Evolutionary conservation across 345 rosid genomes (phyloP).

Genomic region (Durio zibethinus): DNA sequence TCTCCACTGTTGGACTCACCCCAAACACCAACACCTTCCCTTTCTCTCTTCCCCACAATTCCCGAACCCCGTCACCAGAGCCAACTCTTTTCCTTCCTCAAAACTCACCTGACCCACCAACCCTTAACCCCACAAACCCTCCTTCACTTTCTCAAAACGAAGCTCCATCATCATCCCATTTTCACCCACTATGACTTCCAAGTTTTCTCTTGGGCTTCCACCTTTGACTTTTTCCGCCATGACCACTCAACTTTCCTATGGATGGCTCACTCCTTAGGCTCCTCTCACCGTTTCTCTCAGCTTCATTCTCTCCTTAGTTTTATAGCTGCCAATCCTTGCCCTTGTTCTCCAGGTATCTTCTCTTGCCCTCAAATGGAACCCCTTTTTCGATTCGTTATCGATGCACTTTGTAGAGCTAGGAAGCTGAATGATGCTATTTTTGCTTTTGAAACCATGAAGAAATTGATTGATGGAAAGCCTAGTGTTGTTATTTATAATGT

Average conservation of each 20-base stretch:
- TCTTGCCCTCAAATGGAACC: constrained; percentile 71
- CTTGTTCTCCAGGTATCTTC: constrained; percentile 84
- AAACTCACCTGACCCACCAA: constrained; percentile 48
- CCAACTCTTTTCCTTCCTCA: constrained; percentile 50
- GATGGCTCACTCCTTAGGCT: constrained; percentile 69
- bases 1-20: constrained; percentile 49
- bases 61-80: constrained; percentile 35
- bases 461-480: constrained; percentile 68
- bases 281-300: constrained; percentile 55
- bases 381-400: constrained; percentile 50
- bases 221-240: constrained; percentile 70
- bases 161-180: constrained; percentile 69
- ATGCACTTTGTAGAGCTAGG: constrained; percentile 54
- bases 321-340: constrained; percentile 63
- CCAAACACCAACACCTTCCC: constrained; percentile 46
- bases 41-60: constrained; percentile 50
- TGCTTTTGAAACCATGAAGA: constrained; percentile 67
- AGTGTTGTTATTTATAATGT: constrained; percentile 51
- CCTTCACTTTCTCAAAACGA: constrained; percentile 63
- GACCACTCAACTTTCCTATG: constrained; percentile 75
- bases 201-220: constrained; percentile 76
- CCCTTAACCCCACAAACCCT: constrained; percentile 49
- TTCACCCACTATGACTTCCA: constrained; percentile 74
- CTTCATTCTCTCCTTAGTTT: constrained; percentile 57
- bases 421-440: constrained; percentile 48